Conservation (phyloP, 2,329 filamentous ascomycete species). For the Monascus ruber region DNA sequence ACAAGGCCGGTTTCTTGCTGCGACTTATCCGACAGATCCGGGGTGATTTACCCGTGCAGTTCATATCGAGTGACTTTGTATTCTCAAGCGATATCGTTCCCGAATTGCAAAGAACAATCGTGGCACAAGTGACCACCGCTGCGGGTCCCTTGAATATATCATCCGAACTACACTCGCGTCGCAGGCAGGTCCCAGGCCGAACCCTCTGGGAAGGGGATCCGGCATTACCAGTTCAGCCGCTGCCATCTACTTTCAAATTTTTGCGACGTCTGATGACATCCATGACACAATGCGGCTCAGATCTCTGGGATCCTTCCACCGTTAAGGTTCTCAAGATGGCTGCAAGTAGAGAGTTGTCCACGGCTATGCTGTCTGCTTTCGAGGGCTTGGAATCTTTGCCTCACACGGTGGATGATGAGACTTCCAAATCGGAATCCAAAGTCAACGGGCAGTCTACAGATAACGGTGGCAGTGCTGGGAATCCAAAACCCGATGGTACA, state of each 20-base stretch:
- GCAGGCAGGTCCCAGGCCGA: slow-evolving; percentile 46
- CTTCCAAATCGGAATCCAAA: neutral
- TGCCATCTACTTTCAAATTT: slow-evolving; percentile 61
- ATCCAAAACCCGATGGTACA: neutral
- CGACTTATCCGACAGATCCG: slow-evolving; percentile 66
- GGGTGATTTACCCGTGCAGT: slow-evolving; percentile 46
- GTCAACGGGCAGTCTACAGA: neutral
- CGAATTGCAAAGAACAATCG: slow-evolving; percentile 53
- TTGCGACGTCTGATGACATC: slow-evolving; percentile 51
- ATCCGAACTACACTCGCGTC: slow-evolving; percentile 22
- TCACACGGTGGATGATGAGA: slow-evolving; percentile 1
- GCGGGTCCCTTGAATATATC: slow-evolving; percentile 33
- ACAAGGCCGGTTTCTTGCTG: slow-evolving; percentile 52
- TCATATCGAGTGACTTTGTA: slow-evolving; percentile 26
- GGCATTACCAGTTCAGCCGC: slow-evolving; percentile 65
- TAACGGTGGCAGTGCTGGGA: slow-evolving; percentile 1
- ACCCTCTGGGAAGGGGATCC: slow-evolving; percentile 73
- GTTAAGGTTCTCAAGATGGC: slow-evolving; percentile 51
- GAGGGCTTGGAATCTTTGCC: slow-evolving; percentile 9
- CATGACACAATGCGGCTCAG: slow-evolving; percentile 61
- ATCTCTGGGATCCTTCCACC: slow-evolving; percentile 68
- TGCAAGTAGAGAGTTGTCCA: slow-evolving; percentile 40
- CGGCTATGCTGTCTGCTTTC: slow-evolving; percentile 10
- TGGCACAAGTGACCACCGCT: slow-evolving; percentile 37
- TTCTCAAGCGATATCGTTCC: slow-evolving; percentile 54